Base-by-base conservation (phyloP, 2,329 filamentous ascomycete species). In the Ophiosphaerella korrae region DNA sequence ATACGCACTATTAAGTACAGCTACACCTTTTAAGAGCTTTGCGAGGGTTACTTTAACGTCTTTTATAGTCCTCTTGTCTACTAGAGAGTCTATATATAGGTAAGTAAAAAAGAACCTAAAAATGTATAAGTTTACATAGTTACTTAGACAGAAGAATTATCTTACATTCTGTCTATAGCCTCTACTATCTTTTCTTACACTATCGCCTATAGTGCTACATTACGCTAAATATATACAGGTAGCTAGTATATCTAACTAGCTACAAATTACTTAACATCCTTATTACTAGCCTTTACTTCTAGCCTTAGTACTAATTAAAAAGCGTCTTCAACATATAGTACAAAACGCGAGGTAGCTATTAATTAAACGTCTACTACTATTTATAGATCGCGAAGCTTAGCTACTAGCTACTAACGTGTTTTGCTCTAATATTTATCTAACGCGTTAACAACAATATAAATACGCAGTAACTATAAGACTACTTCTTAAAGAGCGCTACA, bases 371-470 rank as follows among this genome's bases (percentile, higher is more conserved):
- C 29, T 8, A 5, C 18, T 32, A 12, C 13, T 14, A 11, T n/a
- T 9, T 55, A 50, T 12, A 63, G 29, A 2, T 24, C 9, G 9
- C 56, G 32, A 9, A 58, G 33, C 24, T 50, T 13, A 11, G 11
- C 35, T 32, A n/a, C n/a, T n/a, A n/a, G n/a, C n/a, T n/a, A n/a
- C n/a, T n/a, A 29, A 1, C 54, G 50, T 36, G 47, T 33, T 7
- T 52, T 43, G 36, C 66, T 51, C 8, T 51, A 55, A 52, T 64
- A 71, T 47, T 74, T 70, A 37, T 75, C 70, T 18, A 74, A 49
- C n/a, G 67, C 72, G 54, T 74, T 70, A 5, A 75, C 33, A 1
- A 66, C 55, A 26, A 74, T 52, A 21, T 50, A 50, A 1, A 52
- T 39, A 13, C 12, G 24, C 7, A 48, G 26, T 12, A 48, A 60